Evolutionary conservation across 768 basidiomycete species (phyloP), one percentile per base, ranked within the genome.

Genomic region (Lepiota venenata): DNA sequence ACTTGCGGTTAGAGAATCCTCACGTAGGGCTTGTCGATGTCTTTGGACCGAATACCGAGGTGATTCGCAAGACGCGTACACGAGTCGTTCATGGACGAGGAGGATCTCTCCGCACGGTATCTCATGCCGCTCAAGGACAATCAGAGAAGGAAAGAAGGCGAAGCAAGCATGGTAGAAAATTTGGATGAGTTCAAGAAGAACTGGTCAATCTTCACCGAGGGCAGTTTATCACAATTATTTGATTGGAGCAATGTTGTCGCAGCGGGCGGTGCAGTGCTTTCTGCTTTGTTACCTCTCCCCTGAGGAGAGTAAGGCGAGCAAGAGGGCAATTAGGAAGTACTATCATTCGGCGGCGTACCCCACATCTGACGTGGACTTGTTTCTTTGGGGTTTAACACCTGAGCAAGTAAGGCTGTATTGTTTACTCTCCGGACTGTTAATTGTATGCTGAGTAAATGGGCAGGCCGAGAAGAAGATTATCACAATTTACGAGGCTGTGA

Each of bases 171-270:
- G 69, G 79, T 79, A 9, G 58, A 68, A 1, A 69, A 68, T 58
- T 62, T 83, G 11, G 83, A 83, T 16, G 78, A 81, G 47, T 87
- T 84, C 72, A 78, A 77, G 69, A 78, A 76, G 69, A 83, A 83
- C 60, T 87, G 83, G 83, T 52, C 75, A 10, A 71, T 85, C 38
- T 87, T 87, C 65, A 79, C 77, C 11, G 83, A 87, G 60, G 80
- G 79, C 2, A 81, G 82, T 3, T 69, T 86, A 10, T 81, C 79
- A 7, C 82, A 84, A 60, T 69, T 85, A 15, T 21, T 71, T 37
- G 77, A 84, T 59, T 85, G 83, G 83, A 81, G 73, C 66, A 84
- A 85, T 59, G 80, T 85, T 55, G 71, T 85, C 15, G 83, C 76
- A 32, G 82, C 82, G 41, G 83, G 84, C 15, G 83, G 84, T 11